Evolutionary conservation across 805 yeast species (phyloP).

Genomic region (Wickerhamiella occidentalis): DNA sequence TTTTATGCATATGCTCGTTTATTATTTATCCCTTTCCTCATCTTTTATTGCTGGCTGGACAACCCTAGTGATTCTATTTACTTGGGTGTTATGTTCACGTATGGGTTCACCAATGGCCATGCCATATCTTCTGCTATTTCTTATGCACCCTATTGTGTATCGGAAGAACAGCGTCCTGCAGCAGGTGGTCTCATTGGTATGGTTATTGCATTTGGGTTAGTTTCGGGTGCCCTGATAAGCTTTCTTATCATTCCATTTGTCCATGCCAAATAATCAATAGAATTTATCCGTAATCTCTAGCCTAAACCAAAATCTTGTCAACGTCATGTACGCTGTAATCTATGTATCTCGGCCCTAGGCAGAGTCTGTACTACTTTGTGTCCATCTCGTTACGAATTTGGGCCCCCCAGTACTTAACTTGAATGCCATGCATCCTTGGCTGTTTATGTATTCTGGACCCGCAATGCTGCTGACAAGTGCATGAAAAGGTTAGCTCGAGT

Average conservation of each 20-base stretch:
- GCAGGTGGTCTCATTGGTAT: slow-evolving; percentile 90
- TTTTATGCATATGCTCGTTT: slow-evolving; percentile 42
- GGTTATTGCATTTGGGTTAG: slow-evolving; percentile 63
- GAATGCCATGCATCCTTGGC: too few relatives aligned
- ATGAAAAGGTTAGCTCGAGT: slow-evolving; percentile 1
- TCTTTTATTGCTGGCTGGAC: slow-evolving; percentile 49
- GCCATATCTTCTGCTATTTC: slow-evolving; percentile 68
- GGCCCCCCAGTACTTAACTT: too few relatives aligned
- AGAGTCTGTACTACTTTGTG: too few relatives aligned
- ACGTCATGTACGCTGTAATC: too few relatives aligned
- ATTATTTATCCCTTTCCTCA: slow-evolving; percentile 56
- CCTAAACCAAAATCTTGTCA: too few relatives aligned
- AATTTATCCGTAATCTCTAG: too few relatives aligned
- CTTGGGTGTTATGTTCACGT: slow-evolving; percentile 54
- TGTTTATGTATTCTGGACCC: too few relatives aligned
- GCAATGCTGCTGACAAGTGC: not conserved
- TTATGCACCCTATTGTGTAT: slow-evolving; percentile 50
- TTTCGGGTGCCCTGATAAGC: slow-evolving; percentile 66
- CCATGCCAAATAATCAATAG: not conserved
- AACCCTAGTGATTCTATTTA: slow-evolving; percentile 37
- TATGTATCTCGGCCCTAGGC: too few relatives aligned
- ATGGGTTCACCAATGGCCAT: slow-evolving; percentile 86
- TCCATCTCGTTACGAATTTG: too few relatives aligned
- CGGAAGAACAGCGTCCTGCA: slow-evolving; percentile 65
- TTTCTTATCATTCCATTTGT: slow-evolving; percentile 35